A percentile compares a stretch with the other conserved stretches of the same genome.
Evolutionary conservation across 768 basidiomycete genomes (phyloP).

Genomic region (Mycena sanguinolenta): DNA sequence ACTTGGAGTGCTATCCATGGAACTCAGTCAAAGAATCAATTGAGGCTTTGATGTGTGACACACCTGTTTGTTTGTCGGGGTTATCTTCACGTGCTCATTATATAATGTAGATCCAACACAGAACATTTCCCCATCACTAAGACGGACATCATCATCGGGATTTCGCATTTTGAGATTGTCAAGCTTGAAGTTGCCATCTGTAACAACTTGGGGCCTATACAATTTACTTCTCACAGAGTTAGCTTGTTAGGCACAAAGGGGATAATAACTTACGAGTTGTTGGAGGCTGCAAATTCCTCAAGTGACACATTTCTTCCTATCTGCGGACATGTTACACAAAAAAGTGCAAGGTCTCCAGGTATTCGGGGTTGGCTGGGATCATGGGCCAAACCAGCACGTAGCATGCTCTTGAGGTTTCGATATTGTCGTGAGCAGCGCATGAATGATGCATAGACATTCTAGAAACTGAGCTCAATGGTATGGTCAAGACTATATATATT

Average conservation of each 20-base stretch:
- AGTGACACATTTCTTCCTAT: neutral
- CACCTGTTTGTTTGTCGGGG: slow-evolving; percentile 27
- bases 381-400: neutral
- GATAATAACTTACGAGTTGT: neutral
- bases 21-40: too few species aligned
- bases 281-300: neutral
- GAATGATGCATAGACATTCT: slow-evolving; percentile 5
- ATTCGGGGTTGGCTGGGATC: neutral
- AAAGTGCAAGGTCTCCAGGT: neutral
- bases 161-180: too few species aligned
- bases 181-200: too few species aligned
- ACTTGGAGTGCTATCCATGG: slow-evolving; percentile 24
- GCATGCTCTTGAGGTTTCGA: neutral
- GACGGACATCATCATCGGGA: too few species aligned
- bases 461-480: neutral
- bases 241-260: neutral
- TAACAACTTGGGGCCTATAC: slow-evolving; percentile 31
- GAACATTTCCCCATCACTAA: too few species aligned
- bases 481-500: too few species aligned
- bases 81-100: slow-evolving; percentile 34
- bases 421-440: slow-evolving; percentile 8
- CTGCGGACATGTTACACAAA: slow-evolving; percentile 10
- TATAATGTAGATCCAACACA: too few species aligned
- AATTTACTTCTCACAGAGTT: slow-evolving; percentile 18
- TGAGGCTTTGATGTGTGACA: too few species aligned